Evolutionary conservation across 257 asterid genomes (phyloP).

Genomic region (Solanum clarkiae): DNA sequence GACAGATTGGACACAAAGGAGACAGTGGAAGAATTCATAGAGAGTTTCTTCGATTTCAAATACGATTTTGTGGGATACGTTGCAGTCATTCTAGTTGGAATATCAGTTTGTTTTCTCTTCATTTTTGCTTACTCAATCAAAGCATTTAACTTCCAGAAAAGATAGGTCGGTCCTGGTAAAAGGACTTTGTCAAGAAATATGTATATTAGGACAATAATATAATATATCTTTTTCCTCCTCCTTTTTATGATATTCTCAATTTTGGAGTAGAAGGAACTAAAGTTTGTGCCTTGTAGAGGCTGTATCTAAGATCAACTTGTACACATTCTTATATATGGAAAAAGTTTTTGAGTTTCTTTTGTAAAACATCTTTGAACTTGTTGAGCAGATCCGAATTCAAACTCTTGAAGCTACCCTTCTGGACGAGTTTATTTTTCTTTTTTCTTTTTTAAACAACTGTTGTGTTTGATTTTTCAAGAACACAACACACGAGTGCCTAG

Average conservation of each 20-base stretch:
- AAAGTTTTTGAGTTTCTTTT: neutral
- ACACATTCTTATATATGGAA: neutral
- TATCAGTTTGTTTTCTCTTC: conserved; percentile 40
- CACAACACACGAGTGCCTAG: neutral
- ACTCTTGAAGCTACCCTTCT: neutral
- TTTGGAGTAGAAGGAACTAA: neutral
- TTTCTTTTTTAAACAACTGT: neutral
- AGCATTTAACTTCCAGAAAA: conserved; percentile 57
- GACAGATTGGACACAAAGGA: conserved; percentile 20
- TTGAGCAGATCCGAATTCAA: neutral
- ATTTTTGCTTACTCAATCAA: conserved; percentile 55
- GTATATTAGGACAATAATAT: neutral
- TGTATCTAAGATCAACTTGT: neutral
- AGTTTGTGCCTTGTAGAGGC: neutral
- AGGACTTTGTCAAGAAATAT: neutral
- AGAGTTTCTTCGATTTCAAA: conserved; percentile 33
- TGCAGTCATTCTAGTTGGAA: conserved; percentile 36
- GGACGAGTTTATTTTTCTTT: neutral
- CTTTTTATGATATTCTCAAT: neutral
- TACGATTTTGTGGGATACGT: conserved; percentile 56
- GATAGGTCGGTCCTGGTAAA: conserved; percentile 10
- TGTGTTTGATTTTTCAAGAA: neutral
- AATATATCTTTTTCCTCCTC: neutral
- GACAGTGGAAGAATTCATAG: conserved; percentile 45
- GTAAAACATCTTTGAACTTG: neutral